phyloP scores from a whole-genome alignment of 2,329 filamentous ascomycete species.

The Furcasterigmium sp. region DNA sequence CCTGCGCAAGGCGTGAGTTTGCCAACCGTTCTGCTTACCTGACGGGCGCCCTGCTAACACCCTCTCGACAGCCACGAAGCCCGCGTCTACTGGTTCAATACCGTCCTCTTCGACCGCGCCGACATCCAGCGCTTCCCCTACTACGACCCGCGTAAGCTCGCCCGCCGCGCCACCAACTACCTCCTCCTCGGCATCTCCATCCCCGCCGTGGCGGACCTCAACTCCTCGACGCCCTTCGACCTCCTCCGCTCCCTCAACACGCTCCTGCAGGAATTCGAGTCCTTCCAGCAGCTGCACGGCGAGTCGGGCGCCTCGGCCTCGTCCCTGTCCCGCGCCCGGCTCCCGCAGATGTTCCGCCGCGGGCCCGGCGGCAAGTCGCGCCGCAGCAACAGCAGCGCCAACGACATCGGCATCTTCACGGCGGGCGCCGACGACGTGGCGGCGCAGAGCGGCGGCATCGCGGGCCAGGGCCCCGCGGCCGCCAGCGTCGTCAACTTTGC shows the following conservation, averaged over 20 bases:
- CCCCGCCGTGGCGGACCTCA: constrained; percentile 83
- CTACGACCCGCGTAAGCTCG: constrained; percentile 77
- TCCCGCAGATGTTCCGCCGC: constrained; percentile 80
- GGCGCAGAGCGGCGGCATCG: constrained; percentile 18
- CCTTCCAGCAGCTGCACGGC: constrained; percentile 82
- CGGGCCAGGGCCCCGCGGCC: constrained; percentile 22
- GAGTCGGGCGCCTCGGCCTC: constrained; percentile 66
- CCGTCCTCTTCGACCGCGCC: constrained; percentile 79
- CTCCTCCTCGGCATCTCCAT: constrained; percentile 88
- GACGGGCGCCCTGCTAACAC: constrained; percentile 5
- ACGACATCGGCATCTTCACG: constrained; percentile 24
- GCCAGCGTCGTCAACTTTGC: constrained; percentile 51
- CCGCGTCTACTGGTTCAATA: constrained; percentile 97
- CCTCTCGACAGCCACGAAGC: constrained; percentile 69
- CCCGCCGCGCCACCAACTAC: constrained; percentile 88
- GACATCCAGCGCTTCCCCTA: constrained; percentile 81
- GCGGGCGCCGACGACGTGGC: constrained; percentile 17
- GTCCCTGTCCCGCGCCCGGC: constrained; percentile 69
- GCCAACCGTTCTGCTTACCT: background rate
- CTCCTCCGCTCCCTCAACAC: constrained; percentile 83
- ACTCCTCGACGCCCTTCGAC: constrained; percentile 72
- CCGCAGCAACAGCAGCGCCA: constrained; percentile 44
- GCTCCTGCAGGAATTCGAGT: constrained; percentile 85
- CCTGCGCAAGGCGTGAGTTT: constrained; percentile 77
- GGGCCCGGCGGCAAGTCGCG: constrained; percentile 54